These are phyloP conservation scores for Stylonectria norvegica DNA, from an alignment of 2,329 filamentous ascomycete species.

Conservation along the genomic window DNA sequence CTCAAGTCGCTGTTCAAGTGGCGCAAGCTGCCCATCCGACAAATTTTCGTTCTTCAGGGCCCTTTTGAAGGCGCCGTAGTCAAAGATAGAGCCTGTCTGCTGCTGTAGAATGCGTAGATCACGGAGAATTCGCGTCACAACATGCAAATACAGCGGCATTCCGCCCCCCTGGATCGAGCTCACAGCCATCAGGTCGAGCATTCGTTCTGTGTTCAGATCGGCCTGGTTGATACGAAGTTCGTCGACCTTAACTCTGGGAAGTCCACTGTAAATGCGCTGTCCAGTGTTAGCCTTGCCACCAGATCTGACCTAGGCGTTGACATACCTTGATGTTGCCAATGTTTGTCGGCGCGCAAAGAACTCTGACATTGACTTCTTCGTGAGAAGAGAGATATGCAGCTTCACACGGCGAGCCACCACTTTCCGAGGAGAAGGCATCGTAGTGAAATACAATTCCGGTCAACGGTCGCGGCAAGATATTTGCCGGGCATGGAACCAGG, in stretches of 20 bases:
- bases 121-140: conserved; percentile 53
- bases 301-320: neutral
- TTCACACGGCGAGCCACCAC: conserved; percentile 53
- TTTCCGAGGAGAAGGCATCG: conserved; percentile 51
- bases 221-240: conserved; percentile 48
- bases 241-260: conserved; percentile 46
- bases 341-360: conserved; percentile 55
- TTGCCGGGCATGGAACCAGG: conserved; percentile 44
- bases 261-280: conserved; percentile 38
- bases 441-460: conserved; percentile 65
- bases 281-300: neutral
- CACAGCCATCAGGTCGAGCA: conserved; percentile 60
- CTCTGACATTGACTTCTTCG: conserved; percentile 43
- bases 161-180: conserved; percentile 30
- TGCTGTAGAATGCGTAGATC: conserved; percentile 51
- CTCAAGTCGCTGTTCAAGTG: conserved; percentile 42
- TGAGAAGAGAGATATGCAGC: conserved; percentile 54
- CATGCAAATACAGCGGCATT: conserved; percentile 57
- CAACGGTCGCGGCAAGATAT: conserved; percentile 48
- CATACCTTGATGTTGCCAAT: conserved; percentile 36
- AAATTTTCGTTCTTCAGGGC: conserved; percentile 36
- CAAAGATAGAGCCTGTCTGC: conserved; percentile 35
- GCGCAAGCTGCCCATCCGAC: conserved; percentile 45
- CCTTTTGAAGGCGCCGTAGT: conserved; percentile 47
- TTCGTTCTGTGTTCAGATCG: conserved; percentile 54